Conservation (phyloP, 352 stramenopile species). For the Globisporangium spinosum region DNA sequence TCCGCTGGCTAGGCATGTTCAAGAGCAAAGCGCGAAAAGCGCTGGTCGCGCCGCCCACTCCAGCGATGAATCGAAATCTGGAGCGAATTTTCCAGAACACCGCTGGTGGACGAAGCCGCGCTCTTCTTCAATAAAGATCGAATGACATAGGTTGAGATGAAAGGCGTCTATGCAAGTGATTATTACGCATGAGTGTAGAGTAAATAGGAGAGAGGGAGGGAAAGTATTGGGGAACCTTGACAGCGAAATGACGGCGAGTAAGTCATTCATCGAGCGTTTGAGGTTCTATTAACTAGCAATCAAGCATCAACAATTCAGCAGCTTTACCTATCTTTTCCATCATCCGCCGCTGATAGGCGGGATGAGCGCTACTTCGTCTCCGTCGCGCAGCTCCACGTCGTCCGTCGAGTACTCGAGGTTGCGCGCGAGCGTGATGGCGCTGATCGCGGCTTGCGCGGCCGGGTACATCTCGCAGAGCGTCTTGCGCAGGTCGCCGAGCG, state of each 20-base stretch:
- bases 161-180: constrained; percentile 3
- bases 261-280: not conserved
- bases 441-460: constrained; percentile 36
- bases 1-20: constrained; percentile 50
- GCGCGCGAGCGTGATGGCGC: constrained; percentile 57
- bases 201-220: not conserved
- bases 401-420: constrained; percentile 74
- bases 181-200: constrained; percentile 3
- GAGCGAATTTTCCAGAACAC: constrained; percentile 74
- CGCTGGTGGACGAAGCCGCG: constrained; percentile 18
- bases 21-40: constrained; percentile 29
- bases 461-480: constrained; percentile 52
- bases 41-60: constrained; percentile 31
- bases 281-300: constrained; percentile 7
- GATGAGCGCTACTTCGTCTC: constrained; percentile 81
- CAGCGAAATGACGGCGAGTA: not conserved
- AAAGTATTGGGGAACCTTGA: not conserved
- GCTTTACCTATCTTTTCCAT: not conserved
- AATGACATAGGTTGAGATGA: not conserved
- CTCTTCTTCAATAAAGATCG: constrained; percentile 17
- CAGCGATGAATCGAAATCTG: constrained; percentile 37
- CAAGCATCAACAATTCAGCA: constrained; percentile 12
- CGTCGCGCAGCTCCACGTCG: constrained; percentile 42
- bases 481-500: constrained; percentile 39
- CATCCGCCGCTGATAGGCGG: constrained; percentile 74